Conservation (phyloP, 495 filamentous ascomycete species). For the Penicillium canescens region DNA sequence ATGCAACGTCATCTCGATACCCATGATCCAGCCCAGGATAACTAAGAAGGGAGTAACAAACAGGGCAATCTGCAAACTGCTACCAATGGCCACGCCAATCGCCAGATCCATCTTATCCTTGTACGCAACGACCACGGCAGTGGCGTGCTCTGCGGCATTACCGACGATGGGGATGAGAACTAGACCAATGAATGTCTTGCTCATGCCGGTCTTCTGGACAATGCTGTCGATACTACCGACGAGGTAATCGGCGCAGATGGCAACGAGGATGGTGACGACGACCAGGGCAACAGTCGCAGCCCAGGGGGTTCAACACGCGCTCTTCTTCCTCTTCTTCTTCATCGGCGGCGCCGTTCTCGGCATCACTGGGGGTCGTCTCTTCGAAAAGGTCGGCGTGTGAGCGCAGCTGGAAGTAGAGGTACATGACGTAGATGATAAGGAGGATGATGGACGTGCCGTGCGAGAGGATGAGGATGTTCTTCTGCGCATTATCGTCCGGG, state of each 20-base stretch:
- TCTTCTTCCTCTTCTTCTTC: constrained; percentile 54
- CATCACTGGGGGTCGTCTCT: constrained; percentile 48
- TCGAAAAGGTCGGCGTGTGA: constrained; percentile 84
- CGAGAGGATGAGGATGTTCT: constrained; percentile 78
- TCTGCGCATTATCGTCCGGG: constrained; percentile 13
- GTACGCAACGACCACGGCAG: constrained; percentile 85
- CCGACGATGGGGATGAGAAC: constrained; percentile 96
- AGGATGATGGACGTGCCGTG: constrained; percentile 90
- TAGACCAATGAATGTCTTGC: constrained; percentile 94
- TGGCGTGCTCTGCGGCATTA: constrained; percentile 96
- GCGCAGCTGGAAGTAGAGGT: constrained; percentile 86
- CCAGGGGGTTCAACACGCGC: constrained; percentile 65
- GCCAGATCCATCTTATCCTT: constrained; percentile 99
- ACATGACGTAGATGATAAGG: constrained; percentile 83
- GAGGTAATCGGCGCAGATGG: constrained; percentile 89
- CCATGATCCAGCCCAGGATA: constrained; percentile 88
- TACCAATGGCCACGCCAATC: constrained; percentile 91
- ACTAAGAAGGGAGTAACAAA: constrained; percentile 90
- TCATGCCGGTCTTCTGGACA: constrained; percentile 80
- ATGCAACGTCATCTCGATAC: constrained; percentile 81
- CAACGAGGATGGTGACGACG: constrained; percentile 77
- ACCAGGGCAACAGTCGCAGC: constrained; percentile 75
- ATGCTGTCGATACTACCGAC: constrained; percentile 91
- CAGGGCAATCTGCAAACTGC: constrained; percentile 90
- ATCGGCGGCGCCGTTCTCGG: constrained; percentile 33